A percentile compares a stretch with the other conserved stretches of the same genome.
These are phyloP conservation scores for Cystobasidium slooffiae DNA, from an alignment of 1,284 basidiomycete genomes.

Conservation along the genomic window DNA sequence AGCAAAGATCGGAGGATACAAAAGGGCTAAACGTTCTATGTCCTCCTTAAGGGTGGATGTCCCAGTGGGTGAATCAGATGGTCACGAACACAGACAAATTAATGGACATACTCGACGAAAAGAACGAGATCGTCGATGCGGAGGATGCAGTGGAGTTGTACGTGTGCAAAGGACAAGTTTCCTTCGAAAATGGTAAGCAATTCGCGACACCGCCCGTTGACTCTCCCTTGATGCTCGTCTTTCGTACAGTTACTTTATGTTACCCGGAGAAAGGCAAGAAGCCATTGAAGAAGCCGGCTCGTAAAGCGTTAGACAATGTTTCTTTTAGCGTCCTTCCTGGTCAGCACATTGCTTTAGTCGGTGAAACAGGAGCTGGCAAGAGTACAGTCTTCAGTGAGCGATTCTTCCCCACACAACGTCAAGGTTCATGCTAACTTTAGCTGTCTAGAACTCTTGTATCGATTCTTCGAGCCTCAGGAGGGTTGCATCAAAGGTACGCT, in stretches of 20 bases:
- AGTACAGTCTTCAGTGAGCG: slow-evolving; percentile 46
- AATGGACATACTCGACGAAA: slow-evolving; percentile 30
- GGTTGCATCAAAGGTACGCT: slow-evolving; percentile 65
- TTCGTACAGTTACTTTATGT: slow-evolving; percentile 13
- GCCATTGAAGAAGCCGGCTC: slow-evolving; percentile 47
- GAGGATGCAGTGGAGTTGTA: slow-evolving; percentile 24
- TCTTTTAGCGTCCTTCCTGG: slow-evolving; percentile 83
- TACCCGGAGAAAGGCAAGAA: slow-evolving; percentile 27
- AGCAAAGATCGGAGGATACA: too few species aligned
- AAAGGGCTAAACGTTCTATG: background rate
- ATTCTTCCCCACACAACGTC: background rate
- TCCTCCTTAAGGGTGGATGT: background rate
- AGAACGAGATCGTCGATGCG: slow-evolving; percentile 33
- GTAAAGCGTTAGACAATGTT: slow-evolving; percentile 72
- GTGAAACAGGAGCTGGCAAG: slow-evolving; percentile 84
- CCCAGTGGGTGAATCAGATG: background rate
- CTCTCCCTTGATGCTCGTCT: background rate
- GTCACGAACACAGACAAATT: slow-evolving; percentile 31
- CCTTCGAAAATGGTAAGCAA: slow-evolving; percentile 22
- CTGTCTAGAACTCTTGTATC: slow-evolving; percentile 69
- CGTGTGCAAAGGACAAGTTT: slow-evolving; percentile 31
- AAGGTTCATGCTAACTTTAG: background rate
- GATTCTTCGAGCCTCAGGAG: slow-evolving; percentile 82
- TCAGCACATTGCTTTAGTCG: slow-evolving; percentile 76
- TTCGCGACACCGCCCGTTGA: background rate